These are phyloP conservation scores for Lycium barbarum DNA, from an alignment of 257 asterid species.

Conservation along the genomic window DNA sequence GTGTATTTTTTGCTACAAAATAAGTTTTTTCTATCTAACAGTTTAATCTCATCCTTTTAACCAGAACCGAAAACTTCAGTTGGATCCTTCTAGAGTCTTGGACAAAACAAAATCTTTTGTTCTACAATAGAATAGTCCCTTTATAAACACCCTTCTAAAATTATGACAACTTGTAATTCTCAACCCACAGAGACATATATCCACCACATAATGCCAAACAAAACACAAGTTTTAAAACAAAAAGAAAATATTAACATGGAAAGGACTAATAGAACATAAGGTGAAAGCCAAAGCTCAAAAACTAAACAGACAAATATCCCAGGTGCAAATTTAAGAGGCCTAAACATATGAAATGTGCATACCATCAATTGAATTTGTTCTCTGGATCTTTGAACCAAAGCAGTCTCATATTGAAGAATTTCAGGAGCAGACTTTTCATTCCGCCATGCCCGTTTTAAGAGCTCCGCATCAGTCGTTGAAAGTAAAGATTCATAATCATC, in stretches of 20 bases:
- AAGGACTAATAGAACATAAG: background rate
- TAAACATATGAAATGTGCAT: conserved; percentile 3
- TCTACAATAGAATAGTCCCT: background rate
- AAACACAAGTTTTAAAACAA: background rate
- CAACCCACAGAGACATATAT: background rate
- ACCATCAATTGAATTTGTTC: conserved; percentile 78
- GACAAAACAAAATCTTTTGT: background rate
- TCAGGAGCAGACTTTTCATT: conserved; percentile 97
- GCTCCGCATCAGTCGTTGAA: conserved; percentile 78
- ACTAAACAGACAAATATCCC: background rate
- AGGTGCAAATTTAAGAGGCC: conserved; percentile 17
- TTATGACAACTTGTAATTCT: background rate
- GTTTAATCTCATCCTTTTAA: background rate
- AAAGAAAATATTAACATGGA: background rate
- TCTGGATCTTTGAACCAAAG: conserved; percentile 72
- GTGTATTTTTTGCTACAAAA: background rate
- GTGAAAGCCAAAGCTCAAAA: background rate
- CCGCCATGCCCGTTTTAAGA: conserved; percentile 84
- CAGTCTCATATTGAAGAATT: conserved; percentile 68
- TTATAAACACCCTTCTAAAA: background rate
- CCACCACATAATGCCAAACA: background rate
- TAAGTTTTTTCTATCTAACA: background rate
- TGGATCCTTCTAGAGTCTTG: background rate
- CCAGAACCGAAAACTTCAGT: background rate
- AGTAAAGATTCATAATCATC: conserved; percentile 75